These are phyloP conservation scores for Dalbergia oliveri DNA, from an alignment of 306 rosid species.

Conservation along the genomic window DNA sequence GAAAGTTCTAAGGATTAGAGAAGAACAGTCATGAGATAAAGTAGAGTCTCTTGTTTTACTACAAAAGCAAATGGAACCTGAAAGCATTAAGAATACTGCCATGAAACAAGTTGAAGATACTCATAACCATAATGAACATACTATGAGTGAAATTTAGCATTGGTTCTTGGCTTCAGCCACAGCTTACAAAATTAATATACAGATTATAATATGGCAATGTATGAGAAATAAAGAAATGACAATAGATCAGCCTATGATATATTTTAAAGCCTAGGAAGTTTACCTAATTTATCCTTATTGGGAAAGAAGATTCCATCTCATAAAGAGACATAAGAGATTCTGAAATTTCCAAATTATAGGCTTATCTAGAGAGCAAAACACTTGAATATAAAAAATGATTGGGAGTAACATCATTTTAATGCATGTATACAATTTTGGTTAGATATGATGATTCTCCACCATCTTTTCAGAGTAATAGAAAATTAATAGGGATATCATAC, in stretches of 20 bases:
- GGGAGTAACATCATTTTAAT: not conserved
- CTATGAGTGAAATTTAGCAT: too few relatives aligned
- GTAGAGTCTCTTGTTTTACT: too few relatives aligned
- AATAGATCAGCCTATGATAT: not conserved
- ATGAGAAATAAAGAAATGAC: constrained; percentile 2
- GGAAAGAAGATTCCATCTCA: not conserved
- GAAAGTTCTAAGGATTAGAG: not conserved
- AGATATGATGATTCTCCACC: not conserved
- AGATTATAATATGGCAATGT: not conserved
- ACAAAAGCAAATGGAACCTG: too few relatives aligned
- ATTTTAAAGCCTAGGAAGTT: constrained; percentile 1
- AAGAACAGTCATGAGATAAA: not conserved
- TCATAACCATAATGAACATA: not conserved
- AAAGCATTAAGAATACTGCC: not conserved
- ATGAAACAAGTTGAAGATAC: not conserved
- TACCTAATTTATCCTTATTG: not conserved
- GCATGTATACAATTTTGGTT: not conserved
- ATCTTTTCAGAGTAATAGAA: not conserved
- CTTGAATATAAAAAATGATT: not conserved
- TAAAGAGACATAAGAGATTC: not conserved
- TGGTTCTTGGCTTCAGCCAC: too few relatives aligned
- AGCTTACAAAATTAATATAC: too few relatives aligned
- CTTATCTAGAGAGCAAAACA: not conserved
- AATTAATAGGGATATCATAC: too few relatives aligned
- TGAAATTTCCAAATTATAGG: constrained; percentile 4